A percentile compares a stretch with the other conserved stretches of the same genome.
phyloP scores from a whole-genome alignment of 139 green algal genomes.

The Astrephomene gubernaculifera region DNA sequence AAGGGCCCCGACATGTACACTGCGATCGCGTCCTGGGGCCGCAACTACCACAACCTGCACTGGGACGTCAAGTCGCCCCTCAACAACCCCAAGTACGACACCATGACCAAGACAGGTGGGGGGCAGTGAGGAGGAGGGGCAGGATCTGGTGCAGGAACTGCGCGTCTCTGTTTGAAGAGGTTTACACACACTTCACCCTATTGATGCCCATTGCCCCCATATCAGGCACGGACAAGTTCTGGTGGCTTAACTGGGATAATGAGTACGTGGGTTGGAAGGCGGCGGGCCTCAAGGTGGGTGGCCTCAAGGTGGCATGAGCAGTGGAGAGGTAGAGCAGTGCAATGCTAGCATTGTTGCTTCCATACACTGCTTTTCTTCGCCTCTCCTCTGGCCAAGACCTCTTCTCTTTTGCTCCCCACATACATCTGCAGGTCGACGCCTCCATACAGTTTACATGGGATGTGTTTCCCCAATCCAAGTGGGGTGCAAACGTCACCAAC shows the following conservation, averaged over 20 bases:
- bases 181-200: no score
- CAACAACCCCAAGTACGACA: slow-evolving; percentile 45
- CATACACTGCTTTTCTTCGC: no score
- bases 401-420: no score
- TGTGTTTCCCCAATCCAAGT: slow-evolving; percentile 7
- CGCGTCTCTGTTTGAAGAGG: no score
- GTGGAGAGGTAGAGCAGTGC: no score
- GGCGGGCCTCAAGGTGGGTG: slow-evolving; percentile 20
- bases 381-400: no score
- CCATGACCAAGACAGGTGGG: slow-evolving; percentile 40
- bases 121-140: no score
- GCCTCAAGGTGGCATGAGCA: no score
- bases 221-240: slow-evolving; percentile 43
- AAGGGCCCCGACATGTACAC: slow-evolving; percentile 38
- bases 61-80: slow-evolving; percentile 44
- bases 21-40: slow-evolving; percentile 22
- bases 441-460: slow-evolving; percentile 44
- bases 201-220: no score
- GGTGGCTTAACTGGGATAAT: slow-evolving; percentile 51
- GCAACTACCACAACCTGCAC: slow-evolving; percentile 50
- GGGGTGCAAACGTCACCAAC: slow-evolving; percentile 33
- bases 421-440: slow-evolving; percentile 13
- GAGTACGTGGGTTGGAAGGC: slow-evolving; percentile 41
- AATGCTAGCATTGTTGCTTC: no score
- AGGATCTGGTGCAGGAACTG: no score